Evolutionary conservation across 2,329 filamentous ascomycete species (phyloP), one percentile per base, ranked within the genome.

Genomic region (Penicillium sp.): DNA sequence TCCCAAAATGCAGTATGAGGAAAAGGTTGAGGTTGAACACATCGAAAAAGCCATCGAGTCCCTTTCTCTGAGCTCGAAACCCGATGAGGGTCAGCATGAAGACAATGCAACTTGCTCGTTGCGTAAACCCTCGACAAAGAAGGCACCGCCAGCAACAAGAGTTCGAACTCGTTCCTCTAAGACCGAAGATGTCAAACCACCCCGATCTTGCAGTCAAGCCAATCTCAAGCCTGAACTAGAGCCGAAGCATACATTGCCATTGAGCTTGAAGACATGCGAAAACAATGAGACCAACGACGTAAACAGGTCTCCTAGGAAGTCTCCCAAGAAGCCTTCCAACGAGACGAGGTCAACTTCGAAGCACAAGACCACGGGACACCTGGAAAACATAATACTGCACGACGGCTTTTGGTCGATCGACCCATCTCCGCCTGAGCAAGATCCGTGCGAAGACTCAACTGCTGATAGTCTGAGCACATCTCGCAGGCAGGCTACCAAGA

Each of bases 351-450:
- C 21, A 29, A 16, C 9, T 10, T 23, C 48, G 10, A 41, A 55
- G 11, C 25, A 25, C 3, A 53, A 53, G 44, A 58, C 54, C 8
- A 50, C 33, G 3, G 58, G 53, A 0, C 55, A 68, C 21, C 25
- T 63, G 33, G 67, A 67, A 45, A 64, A 63, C 33, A 58, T 71
- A 23, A 59, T 50, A 27, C 58, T 58, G 3, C 47, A 55, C 3
- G 51, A 68, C 47, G 69, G 69, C 6, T 68, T 67, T 39, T 71
- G 69, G 69, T 56, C 53, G 5, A 54, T 67, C 23, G 57, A 69
- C 5, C 21, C 15, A 21, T 29, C 53, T 11, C 45, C 48, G 5
- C 29, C 48, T 53, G 55, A 58, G n/a, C 29, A 60, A 53, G 53
- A 60, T 41, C n/a, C n/a, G 25, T 23, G 10, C 33, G 59, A 41